Conservation (phyloP, 2,329 filamentous ascomycete genomes). For the Bipolaris victoriae region DNA sequence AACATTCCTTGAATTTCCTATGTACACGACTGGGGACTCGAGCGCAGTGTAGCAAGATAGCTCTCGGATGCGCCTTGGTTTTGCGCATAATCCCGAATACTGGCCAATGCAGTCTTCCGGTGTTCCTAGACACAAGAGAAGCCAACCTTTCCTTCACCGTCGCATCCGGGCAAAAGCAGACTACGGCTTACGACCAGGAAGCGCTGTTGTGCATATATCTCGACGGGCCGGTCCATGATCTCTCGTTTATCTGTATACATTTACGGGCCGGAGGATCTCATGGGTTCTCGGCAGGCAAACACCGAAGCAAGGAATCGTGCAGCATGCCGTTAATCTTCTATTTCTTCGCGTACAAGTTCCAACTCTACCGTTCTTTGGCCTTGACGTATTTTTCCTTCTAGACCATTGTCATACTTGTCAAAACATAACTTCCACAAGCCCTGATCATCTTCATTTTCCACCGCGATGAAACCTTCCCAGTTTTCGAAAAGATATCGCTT, state of each 20-base stretch:
- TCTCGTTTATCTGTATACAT: not conserved
- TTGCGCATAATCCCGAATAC: not conserved
- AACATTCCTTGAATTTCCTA: not conserved
- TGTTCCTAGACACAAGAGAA: not conserved
- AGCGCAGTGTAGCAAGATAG: not conserved
- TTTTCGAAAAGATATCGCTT: constrained; percentile 59
- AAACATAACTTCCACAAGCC: constrained; percentile 60
- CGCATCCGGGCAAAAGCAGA: not conserved
- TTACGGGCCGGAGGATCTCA: not conserved
- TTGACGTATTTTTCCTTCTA: constrained; percentile 45
- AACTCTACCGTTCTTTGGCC: constrained; percentile 25
- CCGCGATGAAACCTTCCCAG: constrained; percentile 62
- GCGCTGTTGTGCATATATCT: not conserved
- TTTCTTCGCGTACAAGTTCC: constrained; percentile 23
- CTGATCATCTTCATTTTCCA: constrained; percentile 56
- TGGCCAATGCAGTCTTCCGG: not conserved
- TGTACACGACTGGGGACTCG: not conserved
- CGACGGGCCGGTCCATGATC: not conserved
- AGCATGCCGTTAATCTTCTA: constrained; percentile 9
- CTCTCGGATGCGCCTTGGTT: not conserved
- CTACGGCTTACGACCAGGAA: not conserved
- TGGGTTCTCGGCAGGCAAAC: not conserved
- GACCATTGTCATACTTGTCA: constrained; percentile 52
- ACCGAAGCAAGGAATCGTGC: not conserved
- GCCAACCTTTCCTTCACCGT: not conserved